Conservation (phyloP, 2,329 filamentous ascomycete genomes). For the Sordariomycetes sp. region DNA sequence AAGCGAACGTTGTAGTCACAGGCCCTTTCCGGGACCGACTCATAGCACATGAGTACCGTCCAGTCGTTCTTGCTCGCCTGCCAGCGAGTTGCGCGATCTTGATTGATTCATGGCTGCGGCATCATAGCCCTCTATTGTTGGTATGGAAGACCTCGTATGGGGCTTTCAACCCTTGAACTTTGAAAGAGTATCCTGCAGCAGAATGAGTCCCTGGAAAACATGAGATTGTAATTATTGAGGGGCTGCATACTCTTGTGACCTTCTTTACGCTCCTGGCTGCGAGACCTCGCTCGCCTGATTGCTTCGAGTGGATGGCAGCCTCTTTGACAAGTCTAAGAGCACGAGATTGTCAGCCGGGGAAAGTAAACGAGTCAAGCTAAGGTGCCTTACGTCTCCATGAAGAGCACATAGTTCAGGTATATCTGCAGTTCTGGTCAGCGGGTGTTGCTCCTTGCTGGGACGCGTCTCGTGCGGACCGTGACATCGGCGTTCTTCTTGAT, state of each 20-base stretch:
- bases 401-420: slow-evolving; percentile 75
- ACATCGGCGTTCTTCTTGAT: slow-evolving; percentile 82
- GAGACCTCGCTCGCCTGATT: slow-evolving; percentile 62
- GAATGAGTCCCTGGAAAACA: too few species aligned
- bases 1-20: too few species aligned
- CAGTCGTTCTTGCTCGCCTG: too few species aligned
- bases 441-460: background rate
- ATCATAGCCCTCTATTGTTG: too few species aligned
- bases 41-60: too few species aligned
- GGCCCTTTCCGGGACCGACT: too few species aligned
- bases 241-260: slow-evolving; percentile 59
- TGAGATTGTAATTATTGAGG: too few species aligned
- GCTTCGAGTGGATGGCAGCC: slow-evolving; percentile 66
- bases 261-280: slow-evolving; percentile 70
- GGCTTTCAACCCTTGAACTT: slow-evolving; percentile 59
- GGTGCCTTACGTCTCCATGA: slow-evolving; percentile 62
- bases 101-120: too few species aligned
- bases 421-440: slow-evolving; percentile 45
- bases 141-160: too few species aligned
- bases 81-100: too few species aligned
- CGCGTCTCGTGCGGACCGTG: slow-evolving; percentile 43
- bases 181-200: slow-evolving; percentile 49
- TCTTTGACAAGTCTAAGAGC: slow-evolving; percentile 62
- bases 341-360: background rate
- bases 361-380: too few species aligned